Evolutionary conservation across 2,329 filamentous ascomycete genomes (phyloP), one percentile per base, ranked within the genome.

Genomic region (Penicillium concentricum): DNA sequence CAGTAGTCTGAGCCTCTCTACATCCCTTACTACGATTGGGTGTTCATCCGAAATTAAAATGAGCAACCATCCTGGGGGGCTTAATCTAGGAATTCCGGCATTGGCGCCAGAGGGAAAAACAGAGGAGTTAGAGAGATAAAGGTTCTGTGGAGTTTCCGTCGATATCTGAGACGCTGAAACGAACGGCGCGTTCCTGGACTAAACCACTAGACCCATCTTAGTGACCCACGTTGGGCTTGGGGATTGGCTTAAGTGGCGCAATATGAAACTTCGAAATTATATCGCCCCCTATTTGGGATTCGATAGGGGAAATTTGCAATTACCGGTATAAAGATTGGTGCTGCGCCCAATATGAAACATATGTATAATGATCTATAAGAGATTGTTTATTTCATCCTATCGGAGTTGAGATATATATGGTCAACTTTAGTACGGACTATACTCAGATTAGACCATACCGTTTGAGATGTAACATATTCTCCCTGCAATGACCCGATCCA

Each of bases 211-310:
- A 34, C 35, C 24, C 22, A 57, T 61, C 56, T 65, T 58, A 56
- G 48, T 34, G 52, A 53, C 50, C 64, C 64, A 66, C 62, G 56
- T 35, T 54, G 45, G 15, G 24, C 7, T 5, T 18, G 28, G 20
- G 46, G 62, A 66, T 65, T 66, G 64, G 64, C 24, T 16, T 26
- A 26, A 45, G 8, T n/a, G 35, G 55, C 58, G 55, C 51, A 62
- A 62, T 16, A 47, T 66, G 64, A 66, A 66, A 66, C 64, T n/a
- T 38, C 22, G 41, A 45, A 46, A 46, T 51, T 46, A 30, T 24
- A 7, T 18, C 24, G 5, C 7, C 46, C 51, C 41, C 34, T 56
- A 18, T 46, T 26, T 20, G 15, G 15, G 20, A n/a, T 24, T 22
- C 9, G 18, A n/a, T 8, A 10, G n/a, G n/a, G 13, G 32, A 13